Conservation (phyloP, 2,329 filamentous ascomycete species). For the Aureobasidium zeae region DNA sequence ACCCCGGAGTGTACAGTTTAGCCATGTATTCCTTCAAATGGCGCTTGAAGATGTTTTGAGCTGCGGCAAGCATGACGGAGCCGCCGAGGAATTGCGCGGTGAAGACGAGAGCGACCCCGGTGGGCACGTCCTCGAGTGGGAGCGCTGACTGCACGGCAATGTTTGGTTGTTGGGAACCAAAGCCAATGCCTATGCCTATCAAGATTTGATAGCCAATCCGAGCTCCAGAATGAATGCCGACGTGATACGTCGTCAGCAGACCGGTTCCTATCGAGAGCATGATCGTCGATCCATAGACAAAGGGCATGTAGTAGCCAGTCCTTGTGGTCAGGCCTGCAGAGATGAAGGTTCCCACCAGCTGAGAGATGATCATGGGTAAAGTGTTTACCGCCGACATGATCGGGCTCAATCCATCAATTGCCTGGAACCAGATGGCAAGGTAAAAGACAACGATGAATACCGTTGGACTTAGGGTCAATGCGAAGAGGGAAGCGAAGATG, state of each 20-base stretch:
- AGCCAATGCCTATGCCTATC: constrained; percentile 35
- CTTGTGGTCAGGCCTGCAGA: constrained; percentile 32
- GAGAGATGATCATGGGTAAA: constrained; percentile 37
- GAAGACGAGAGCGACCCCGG: constrained; percentile 41
- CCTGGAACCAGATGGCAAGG: constrained; percentile 41
- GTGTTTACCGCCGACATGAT: constrained; percentile 42
- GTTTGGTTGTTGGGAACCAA: constrained; percentile 41
- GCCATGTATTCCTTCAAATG: too few relatives aligned
- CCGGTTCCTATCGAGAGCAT: constrained; percentile 40
- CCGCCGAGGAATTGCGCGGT: constrained; percentile 41
- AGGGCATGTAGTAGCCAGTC: constrained; percentile 42
- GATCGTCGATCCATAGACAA: constrained; percentile 34
- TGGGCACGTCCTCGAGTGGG: constrained; percentile 35
- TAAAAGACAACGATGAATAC: constrained; percentile 41
- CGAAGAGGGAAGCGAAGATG: constrained; percentile 32
- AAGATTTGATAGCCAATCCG: constrained; percentile 34
- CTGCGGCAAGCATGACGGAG: constrained; percentile 41
- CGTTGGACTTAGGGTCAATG: constrained; percentile 33
- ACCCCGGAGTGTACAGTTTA: constrained; percentile 33
- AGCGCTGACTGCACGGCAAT: constrained; percentile 39
- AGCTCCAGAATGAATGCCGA: constrained; percentile 29
- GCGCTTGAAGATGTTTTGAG: constrained; percentile 40
- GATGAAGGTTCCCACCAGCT: constrained; percentile 37
- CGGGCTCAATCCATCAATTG: constrained; percentile 39
- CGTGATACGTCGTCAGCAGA: constrained; percentile 36